Conservation (phyloP, 805 yeast genomes). For the Pichia phayaonensis region DNA sequence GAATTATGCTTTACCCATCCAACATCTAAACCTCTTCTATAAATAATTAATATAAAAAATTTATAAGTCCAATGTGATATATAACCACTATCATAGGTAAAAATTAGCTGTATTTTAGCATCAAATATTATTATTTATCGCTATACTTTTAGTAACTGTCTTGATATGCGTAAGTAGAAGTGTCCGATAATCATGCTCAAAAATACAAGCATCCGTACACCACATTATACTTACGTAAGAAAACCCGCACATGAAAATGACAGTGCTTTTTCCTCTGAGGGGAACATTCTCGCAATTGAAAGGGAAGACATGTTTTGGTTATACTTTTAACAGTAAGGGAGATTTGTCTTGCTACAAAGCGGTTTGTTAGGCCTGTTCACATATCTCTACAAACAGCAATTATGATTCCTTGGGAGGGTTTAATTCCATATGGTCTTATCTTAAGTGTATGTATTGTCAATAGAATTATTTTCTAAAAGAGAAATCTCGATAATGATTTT, state of each 20-base stretch:
- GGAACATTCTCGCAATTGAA: neutral
- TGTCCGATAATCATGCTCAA: neutral
- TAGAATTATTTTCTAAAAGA: neutral
- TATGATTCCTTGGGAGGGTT: slow-evolving; percentile 66
- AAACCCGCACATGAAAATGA: neutral
- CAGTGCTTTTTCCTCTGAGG: neutral
- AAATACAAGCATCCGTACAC: neutral
- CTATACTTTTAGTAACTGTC: too few species aligned
- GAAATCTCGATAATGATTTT: too few species aligned
- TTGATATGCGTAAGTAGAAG: too few species aligned
- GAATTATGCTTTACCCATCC: slow-evolving; percentile 99
- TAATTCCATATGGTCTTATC: slow-evolving; percentile 55
- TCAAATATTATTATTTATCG: neutral
- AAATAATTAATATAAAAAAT: slow-evolving; percentile 11
- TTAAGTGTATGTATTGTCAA: slow-evolving; percentile 34
- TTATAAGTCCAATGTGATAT: slow-evolving; percentile 16
- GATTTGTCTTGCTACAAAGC: neutral
- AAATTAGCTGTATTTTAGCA: slow-evolving; percentile 3
- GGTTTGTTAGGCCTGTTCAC: neutral
- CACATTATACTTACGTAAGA: neutral
- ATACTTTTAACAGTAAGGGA: neutral
- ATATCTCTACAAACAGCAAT: slow-evolving; percentile 5
- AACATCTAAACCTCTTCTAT: slow-evolving; percentile 67
- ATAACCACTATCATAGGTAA: slow-evolving; percentile 7
- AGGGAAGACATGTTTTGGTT: neutral